A percentile compares a stretch with the other conserved stretches of the same genome.
These are phyloP conservation scores for Aspergillus pseudotamarii DNA, from an alignment of 2,329 filamentous ascomycete genomes.

Conservation along the genomic window DNA sequence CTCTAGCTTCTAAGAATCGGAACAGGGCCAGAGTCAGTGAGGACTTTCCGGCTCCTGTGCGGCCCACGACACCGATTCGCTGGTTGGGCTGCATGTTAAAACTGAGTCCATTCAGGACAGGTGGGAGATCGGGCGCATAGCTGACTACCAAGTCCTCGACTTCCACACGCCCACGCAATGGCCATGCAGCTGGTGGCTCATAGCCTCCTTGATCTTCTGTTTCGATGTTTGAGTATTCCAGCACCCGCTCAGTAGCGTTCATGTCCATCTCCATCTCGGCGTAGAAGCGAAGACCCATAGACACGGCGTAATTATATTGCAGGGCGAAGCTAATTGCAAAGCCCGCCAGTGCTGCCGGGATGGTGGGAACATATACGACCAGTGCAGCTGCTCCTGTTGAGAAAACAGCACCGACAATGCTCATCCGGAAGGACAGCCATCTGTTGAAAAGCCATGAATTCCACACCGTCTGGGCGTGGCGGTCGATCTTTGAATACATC, in stretches of 20 bases:
- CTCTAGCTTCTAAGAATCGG: constrained; percentile 25
- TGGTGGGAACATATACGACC: constrained; percentile 63
- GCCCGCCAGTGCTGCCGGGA: constrained; percentile 71
- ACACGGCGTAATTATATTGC: constrained; percentile 68
- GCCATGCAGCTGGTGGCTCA: constrained; percentile 72
- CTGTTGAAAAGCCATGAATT: constrained; percentile 73
- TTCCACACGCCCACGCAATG: constrained; percentile 70
- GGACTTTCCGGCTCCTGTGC: constrained; percentile 34
- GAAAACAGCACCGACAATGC: constrained; percentile 72
- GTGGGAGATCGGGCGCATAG: constrained; percentile 70
- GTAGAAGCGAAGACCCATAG: constrained; percentile 70
- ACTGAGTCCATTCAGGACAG: constrained; percentile 22
- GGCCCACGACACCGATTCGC: constrained; percentile 32
- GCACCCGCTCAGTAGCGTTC: constrained; percentile 75
- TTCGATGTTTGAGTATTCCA: constrained; percentile 71
- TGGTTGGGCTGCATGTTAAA: constrained; percentile 27
- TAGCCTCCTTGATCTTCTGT: constrained; percentile 67
- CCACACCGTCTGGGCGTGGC: constrained; percentile 65
- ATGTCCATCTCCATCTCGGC: constrained; percentile 74
- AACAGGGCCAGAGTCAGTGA: constrained; percentile 30
- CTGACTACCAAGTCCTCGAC: constrained; percentile 71
- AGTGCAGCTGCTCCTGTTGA: constrained; percentile 66
- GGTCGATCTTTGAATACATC: constrained; percentile 71
- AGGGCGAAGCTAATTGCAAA: constrained; percentile 76
- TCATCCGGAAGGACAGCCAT: constrained; percentile 76